Evolutionary conservation across 1,284 basidiomycete genomes (phyloP).

Genomic region (Apiotrichum siamense): DNA sequence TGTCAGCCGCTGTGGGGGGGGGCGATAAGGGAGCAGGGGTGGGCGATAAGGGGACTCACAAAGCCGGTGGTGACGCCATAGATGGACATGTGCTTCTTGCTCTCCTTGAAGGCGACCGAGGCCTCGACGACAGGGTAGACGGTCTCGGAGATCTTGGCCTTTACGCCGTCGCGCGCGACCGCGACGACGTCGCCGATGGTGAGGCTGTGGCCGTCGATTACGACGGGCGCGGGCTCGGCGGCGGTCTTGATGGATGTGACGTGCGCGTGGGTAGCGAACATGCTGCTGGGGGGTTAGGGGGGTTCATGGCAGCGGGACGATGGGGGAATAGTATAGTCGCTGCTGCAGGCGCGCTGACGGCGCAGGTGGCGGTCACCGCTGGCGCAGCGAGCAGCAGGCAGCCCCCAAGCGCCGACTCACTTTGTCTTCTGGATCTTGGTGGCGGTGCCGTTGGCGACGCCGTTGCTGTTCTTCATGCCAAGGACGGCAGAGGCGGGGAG

Average conservation of each 20-base stretch:
- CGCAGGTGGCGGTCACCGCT: background rate
- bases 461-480: background rate
- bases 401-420: background rate
- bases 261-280: constrained; percentile 13
- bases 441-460: too few species aligned
- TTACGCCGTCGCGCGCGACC: constrained; percentile 14
- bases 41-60: too few species aligned
- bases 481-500: constrained; percentile 1
- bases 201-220: constrained; percentile 14
- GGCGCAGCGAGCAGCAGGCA: background rate
- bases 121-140: constrained; percentile 11
- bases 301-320: background rate
- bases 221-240: background rate
- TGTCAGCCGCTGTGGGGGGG: too few species aligned
- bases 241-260: constrained; percentile 1
- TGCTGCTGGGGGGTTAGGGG: constrained; percentile 9
- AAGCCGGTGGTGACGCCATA: constrained; percentile 21
- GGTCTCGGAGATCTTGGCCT: constrained; percentile 7
- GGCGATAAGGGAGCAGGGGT: too few species aligned
- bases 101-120: constrained; percentile 18
- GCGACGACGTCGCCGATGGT: constrained; percentile 16
- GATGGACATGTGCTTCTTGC: constrained; percentile 19
- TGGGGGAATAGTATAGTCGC: too few species aligned
- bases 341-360: background rate
- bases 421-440: background rate